Conservation (phyloP, 2,329 filamentous ascomycete species). For the Neopestalotiopsis sp. region DNA sequence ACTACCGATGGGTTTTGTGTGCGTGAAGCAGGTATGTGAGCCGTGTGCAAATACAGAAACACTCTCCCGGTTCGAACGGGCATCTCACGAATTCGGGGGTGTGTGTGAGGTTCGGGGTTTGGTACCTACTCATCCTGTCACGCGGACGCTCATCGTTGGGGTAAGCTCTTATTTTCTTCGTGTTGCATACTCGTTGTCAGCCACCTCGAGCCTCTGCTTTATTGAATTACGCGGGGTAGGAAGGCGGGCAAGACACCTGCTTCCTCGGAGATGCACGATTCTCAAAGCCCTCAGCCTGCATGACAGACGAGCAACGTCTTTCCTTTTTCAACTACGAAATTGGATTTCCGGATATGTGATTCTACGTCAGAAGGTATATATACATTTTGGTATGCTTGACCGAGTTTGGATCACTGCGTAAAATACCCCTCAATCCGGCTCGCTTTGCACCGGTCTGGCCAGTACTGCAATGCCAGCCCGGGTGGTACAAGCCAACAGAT, state of each 20-base stretch:
- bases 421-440: not conserved
- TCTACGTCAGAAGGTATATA: slow-evolving; percentile 17
- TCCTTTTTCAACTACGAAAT: slow-evolving; percentile 6
- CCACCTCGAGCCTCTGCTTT: not conserved
- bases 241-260: not conserved
- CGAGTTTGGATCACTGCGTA: not conserved
- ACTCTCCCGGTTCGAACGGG: not conserved
- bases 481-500: not conserved
- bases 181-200: not conserved
- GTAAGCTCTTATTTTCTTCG: not conserved
- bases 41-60: not conserved
- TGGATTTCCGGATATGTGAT: not conserved
- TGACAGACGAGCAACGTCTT: not conserved
- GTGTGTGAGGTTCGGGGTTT: not conserved
- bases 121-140: not conserved
- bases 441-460: slow-evolving; percentile 5
- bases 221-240: slow-evolving; percentile 7
- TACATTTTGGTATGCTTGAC: slow-evolving; percentile 5
- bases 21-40: not conserved
- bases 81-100: not conserved
- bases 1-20: not conserved
- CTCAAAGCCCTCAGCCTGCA: slow-evolving; percentile 8
- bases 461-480: not conserved
- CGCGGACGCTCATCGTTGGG: not conserved
- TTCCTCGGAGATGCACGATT: slow-evolving; percentile 16